Base-by-base conservation (phyloP, 169 alveolate genomes). In the Plasmodium inui region DNA sequence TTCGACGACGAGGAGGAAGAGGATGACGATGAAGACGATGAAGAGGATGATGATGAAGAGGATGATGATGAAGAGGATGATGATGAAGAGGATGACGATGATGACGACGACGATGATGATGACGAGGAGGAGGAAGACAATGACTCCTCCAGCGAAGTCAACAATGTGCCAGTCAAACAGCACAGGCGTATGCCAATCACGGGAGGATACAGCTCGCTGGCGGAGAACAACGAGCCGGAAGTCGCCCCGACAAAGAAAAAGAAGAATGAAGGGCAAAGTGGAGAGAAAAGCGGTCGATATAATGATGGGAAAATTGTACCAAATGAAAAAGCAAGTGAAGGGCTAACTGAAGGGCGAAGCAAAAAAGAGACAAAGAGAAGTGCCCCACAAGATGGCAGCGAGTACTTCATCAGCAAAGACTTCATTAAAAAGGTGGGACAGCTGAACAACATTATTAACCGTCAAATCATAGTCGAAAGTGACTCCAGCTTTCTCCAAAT, bases 401-500 rank as follows among this genome's bases (percentile, higher is more conserved):
- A 17, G 10, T 46, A 55, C 72, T 80, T 88, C 50, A 39, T 88
- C 30, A 88, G 88, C 72, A 78, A 78, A 32, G 88, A 61, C 7
- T 88, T 78, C 72, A 88, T 88, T 17, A 88, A 88, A 78, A 88
- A 55, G 26, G 72, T 88, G n/a, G 94, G 94, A 17, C 67, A 78
- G 34, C 28, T 73, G 26, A 78, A 88, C 82, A 88, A 88, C n/a
- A 72, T 88, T 34, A 88, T 79, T 22, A 72, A 88, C 41, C 73
- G 32, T 12, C 39, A 88, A 32, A 88, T n/a, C 1, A 55, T 32
- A n/a, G n/a, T 88, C 72, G 94, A 88, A 88, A 88, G 50, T 57
- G 94, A 88, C n/a, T 19, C 88, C 19, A 55, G 86, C 72, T 88
- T 88, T 78, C 46, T 28, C 14, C 55, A 61, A 30, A 88, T 88